These are phyloP conservation scores for Melastoma malabathricum DNA, from an alignment of 345 rosid genomes.

Conservation along the genomic window DNA sequence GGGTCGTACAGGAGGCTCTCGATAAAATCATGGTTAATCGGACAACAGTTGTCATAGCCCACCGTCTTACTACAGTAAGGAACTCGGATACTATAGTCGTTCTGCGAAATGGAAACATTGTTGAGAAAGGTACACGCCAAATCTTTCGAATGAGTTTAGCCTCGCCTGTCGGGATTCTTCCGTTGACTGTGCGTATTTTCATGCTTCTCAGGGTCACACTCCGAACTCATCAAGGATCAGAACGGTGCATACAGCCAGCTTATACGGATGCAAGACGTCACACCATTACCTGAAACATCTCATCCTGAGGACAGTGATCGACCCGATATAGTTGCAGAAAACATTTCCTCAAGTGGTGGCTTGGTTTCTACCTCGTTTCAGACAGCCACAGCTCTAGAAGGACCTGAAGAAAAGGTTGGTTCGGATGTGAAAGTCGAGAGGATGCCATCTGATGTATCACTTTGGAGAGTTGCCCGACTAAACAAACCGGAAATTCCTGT, in stretches of 20 bases:
- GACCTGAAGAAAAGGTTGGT: slow-evolving; percentile 21
- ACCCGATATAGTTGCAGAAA: slow-evolving; percentile 7
- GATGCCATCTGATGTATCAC: slow-evolving; percentile 18
- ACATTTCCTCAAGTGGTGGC: slow-evolving; percentile 14
- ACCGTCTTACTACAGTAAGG: slow-evolving; percentile 26
- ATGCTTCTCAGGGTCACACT: slow-evolving; percentile 18
- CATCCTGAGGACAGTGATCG: slow-evolving; percentile 2
- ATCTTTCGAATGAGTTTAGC: neutral
- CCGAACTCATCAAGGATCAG: slow-evolving; percentile 21
- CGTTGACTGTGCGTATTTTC: neutral
- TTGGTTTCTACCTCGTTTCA: slow-evolving; percentile 10
- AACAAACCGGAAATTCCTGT: slow-evolving; percentile 63
- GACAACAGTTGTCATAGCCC: slow-evolving; percentile 30
- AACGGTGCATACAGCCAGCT: slow-evolving; percentile 32
- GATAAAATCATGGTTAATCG: slow-evolving; percentile 26
- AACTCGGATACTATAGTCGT: slow-evolving; percentile 26
- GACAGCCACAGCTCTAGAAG: slow-evolving; percentile 23
- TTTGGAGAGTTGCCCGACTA: slow-evolving; percentile 38
- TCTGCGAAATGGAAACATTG: slow-evolving; percentile 21
- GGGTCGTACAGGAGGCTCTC: slow-evolving; percentile 32
- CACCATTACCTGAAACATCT: slow-evolving; percentile 5
- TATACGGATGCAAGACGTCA: slow-evolving; percentile 22
- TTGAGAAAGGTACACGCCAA: slow-evolving; percentile 22
- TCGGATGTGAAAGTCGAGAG: slow-evolving; percentile 12
- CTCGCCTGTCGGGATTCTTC: neutral